Evolutionary conservation across 345 rosid species (phyloP).

Genomic region (Garcia nutans): DNA sequence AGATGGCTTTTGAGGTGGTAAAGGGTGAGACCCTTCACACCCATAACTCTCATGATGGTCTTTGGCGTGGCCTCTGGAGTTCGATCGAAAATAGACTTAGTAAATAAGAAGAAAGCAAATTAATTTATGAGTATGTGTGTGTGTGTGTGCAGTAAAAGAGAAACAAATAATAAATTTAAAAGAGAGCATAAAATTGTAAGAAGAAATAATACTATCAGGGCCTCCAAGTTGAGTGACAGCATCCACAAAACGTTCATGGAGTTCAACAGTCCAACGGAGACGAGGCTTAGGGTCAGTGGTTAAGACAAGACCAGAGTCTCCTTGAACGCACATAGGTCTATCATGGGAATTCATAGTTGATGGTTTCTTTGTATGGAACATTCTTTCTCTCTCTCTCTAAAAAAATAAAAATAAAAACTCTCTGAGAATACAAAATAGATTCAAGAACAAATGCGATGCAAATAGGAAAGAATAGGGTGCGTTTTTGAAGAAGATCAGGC

Average conservation of each 20-base stretch:
- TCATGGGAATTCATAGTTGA: slow-evolving; percentile 92
- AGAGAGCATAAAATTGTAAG: too few relatives aligned
- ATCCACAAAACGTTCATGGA: slow-evolving; percentile 97
- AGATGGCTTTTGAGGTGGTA: slow-evolving; percentile 99
- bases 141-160: background rate
- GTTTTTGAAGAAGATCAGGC: slow-evolving; percentile 55
- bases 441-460: slow-evolving; percentile 95
- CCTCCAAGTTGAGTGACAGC: slow-evolving; percentile 99
- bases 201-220: slow-evolving; percentile 65
- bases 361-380: slow-evolving; percentile 96
- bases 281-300: slow-evolving; percentile 99
- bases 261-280: slow-evolving; percentile 99
- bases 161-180: too few relatives aligned
- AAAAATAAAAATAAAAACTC: background rate
- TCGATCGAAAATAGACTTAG: background rate
- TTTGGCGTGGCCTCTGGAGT: slow-evolving; percentile 92
- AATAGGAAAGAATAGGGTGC: slow-evolving; percentile 84
- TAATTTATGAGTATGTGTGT: background rate
- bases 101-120: background rate
- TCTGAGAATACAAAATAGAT: slow-evolving; percentile 41
- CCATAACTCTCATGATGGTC: slow-evolving; percentile 99
- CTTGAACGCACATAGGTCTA: slow-evolving; percentile 93
- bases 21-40: slow-evolving; percentile 99
- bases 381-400: slow-evolving; percentile 37
- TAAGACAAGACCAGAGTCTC: slow-evolving; percentile 97